Evolutionary conservation across 73 alveolate species (phyloP).

Genomic region (Stentor roeselii): DNA sequence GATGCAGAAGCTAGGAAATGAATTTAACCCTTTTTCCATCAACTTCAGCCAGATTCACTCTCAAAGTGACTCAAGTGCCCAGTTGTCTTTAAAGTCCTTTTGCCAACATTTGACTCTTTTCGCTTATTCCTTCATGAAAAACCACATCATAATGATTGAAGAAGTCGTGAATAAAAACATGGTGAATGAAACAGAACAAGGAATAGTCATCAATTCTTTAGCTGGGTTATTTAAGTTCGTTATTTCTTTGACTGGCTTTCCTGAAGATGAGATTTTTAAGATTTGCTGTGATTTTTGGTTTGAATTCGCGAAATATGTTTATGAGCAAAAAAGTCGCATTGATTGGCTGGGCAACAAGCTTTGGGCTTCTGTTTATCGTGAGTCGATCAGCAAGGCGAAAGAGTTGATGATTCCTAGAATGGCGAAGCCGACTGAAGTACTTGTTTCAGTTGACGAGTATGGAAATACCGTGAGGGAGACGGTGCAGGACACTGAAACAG

Average conservation of each 20-base stretch:
- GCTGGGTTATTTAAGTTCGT: constrained; percentile 40
- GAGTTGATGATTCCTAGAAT: constrained; percentile 68
- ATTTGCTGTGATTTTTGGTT: constrained; percentile 83
- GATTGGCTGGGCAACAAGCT: constrained; percentile 42
- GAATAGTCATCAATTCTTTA: constrained; percentile 13
- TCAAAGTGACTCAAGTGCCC: background rate
- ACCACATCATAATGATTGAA: constrained; percentile 47
- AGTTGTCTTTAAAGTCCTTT: background rate
- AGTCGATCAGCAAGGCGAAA: constrained; percentile 65
- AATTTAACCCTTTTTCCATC: background rate
- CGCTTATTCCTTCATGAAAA: constrained; percentile 19
- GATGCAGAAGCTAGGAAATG: background rate
- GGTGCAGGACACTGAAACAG: constrained; percentile 75
- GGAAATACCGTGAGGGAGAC: constrained; percentile 82
- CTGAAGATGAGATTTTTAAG: constrained; percentile 70
- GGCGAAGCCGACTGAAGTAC: constrained; percentile 99
- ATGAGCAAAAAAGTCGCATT: constrained; percentile 42
- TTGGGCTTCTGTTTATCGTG: constrained; percentile 37
- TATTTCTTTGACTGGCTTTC: constrained; percentile 57
- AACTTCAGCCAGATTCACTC: background rate
- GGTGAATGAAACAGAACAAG: constrained; percentile 18
- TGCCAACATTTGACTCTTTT: background rate
- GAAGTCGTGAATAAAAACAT: constrained; percentile 5
- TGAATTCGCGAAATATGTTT: constrained; percentile 48
- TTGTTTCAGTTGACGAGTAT: constrained; percentile 82